phyloP scores from a whole-genome alignment of 176 grass and related monocot species.

The Puccinellia tenuiflora region DNA sequence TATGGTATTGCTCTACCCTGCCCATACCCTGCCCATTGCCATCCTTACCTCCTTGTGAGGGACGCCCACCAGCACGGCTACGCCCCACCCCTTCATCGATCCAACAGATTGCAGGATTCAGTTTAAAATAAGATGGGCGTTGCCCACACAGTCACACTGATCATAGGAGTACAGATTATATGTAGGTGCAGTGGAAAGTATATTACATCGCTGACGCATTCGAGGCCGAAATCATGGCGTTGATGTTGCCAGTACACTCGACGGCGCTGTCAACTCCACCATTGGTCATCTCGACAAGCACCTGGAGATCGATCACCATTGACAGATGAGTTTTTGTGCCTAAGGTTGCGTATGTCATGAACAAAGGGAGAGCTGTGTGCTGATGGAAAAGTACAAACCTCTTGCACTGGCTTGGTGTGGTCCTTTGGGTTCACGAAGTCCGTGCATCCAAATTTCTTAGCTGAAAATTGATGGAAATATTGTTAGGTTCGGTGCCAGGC shows the following conservation, averaged over 20 bases:
- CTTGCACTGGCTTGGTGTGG: conserved; percentile 58
- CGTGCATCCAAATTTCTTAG: conserved; percentile 78
- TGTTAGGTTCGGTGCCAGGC: neutral
- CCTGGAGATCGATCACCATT: conserved; percentile 48
- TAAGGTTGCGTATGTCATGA: neutral
- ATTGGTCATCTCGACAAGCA: conserved; percentile 77
- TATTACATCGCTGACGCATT: conserved; percentile 41
- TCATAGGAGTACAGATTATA: neutral
- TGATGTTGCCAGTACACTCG: conserved; percentile 72
- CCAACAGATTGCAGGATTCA: neutral
- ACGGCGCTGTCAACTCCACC: conserved; percentile 76
- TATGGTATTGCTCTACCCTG: no score
- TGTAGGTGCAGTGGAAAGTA: no score
- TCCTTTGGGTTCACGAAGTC: conserved; percentile 84
- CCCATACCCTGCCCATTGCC: no score
- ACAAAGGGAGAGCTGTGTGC: neutral
- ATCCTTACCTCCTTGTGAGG: no score
- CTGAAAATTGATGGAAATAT: conserved; percentile 15
- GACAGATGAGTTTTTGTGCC: neutral
- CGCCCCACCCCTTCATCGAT: conserved; percentile 35
- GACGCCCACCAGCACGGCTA: conserved; percentile 50
- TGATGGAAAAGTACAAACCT: conserved; percentile 37
- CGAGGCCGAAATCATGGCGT: conserved; percentile 35
- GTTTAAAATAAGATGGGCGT: neutral
- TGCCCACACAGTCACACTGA: neutral